A percentile compares a stretch with the other conserved stretches of the same genome.
These are phyloP conservation scores for Giardia duodenalis DNA, from an alignment of 208 protist genomes.

Conservation along the genomic window DNA sequence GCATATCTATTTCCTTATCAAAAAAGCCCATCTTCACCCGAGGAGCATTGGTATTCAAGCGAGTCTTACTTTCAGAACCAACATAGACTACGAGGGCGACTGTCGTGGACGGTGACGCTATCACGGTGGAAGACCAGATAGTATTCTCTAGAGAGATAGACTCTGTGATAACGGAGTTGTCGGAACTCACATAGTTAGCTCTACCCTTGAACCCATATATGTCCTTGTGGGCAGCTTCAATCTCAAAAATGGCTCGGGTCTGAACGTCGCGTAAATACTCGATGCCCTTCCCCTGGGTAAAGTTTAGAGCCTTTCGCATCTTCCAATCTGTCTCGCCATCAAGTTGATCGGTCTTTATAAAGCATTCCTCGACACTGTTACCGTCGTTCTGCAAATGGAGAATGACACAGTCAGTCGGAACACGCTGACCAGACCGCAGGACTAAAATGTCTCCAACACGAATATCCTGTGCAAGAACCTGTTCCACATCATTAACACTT, in stretches of 20 bases:
- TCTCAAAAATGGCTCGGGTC: background rate
- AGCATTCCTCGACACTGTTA: background rate
- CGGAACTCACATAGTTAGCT: background rate
- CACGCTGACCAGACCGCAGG: constrained; percentile 68
- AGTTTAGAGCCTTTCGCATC: constrained; percentile 48
- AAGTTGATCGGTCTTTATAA: constrained; percentile 78
- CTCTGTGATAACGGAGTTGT: constrained; percentile 27
- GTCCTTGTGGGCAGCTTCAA: constrained; percentile 54
- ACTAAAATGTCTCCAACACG: constrained; percentile 73
- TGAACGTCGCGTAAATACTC: background rate
- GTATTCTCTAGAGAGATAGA: constrained; percentile 73
- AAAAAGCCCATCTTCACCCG: constrained; percentile 62
- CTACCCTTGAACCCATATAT: constrained; percentile 80
- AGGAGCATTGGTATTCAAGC: constrained; percentile 74
- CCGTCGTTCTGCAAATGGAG: background rate
- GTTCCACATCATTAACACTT: background rate
- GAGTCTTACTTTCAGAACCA: constrained; percentile 69
- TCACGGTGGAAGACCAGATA: constrained; percentile 80
- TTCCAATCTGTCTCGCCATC: constrained; percentile 98
- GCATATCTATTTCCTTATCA: constrained; percentile 59
- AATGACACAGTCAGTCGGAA: constrained; percentile 33
- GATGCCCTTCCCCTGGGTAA: constrained; percentile 59
- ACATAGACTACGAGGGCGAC: constrained; percentile 68
- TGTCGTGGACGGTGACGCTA: constrained; percentile 64
- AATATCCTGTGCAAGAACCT: constrained; percentile 53